Base-by-base conservation (phyloP, 2,329 filamentous ascomycete species). In the Ceratocystis eucalypticola region DNA sequence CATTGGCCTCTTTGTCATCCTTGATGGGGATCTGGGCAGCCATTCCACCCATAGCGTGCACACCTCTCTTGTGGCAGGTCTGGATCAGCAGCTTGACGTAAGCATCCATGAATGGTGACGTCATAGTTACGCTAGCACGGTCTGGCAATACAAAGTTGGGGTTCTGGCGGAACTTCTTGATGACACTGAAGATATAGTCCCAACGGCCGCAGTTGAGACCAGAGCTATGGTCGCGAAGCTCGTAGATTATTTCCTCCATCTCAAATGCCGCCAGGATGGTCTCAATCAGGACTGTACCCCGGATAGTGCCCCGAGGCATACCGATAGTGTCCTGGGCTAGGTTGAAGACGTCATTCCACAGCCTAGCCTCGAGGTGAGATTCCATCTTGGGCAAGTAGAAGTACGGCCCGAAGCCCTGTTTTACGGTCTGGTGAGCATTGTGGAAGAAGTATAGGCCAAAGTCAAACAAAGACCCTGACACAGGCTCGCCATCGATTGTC, bases 191-290 rank as follows among this genome's bases (percentile, higher is more conserved):
- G 79, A 99, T 97, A 82, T 99, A 99, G 76, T 99, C 94, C 94
- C 94, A 99, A 71, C 94, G 88, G 70, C 94, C 94, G 78, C 94
- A 97, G 85, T 99, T 99, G 74, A 99, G 85, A 61, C 94, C 94
- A 5, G 93, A 88, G 76, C 88, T 93, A 82, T 99, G 94, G 75
- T 97, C 93, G 69, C 94, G 88, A 71, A 99, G 87, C 80, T 97
- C 94, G 77, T 96, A 99, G 79, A 99, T 97, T 78, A 99, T 97
- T 85, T 99, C 94, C 73, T 99, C 94, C 94, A 99, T 99, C 82
- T 99, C 94, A 74, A 99, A 99, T 17, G 93, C 94, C 53, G 94
- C 94, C 55, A 93, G 84, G 76, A 99, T 97, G 66, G 94, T 97
- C 84, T 99, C 94, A 74, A 99, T 97, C 72, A 99, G 80, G 48